phyloP scores from a whole-genome alignment of 805 yeast genomes.

The Lachancea waltii region DNA sequence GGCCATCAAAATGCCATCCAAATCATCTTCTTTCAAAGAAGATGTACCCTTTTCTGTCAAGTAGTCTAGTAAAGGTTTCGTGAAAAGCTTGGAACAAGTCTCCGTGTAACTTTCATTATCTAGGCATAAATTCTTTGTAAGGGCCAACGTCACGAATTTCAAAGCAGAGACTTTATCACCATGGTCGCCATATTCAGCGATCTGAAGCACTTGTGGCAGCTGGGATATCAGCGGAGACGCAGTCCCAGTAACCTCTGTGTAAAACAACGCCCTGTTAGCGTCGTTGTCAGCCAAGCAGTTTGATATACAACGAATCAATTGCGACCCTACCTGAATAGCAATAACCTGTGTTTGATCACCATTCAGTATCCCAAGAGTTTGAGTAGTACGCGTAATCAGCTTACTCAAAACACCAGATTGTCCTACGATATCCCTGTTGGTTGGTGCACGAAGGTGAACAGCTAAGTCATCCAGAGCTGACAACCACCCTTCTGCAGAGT shows the following conservation, averaged over 20 bases:
- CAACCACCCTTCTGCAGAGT: slow-evolving; percentile 16
- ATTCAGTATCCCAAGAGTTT: slow-evolving; percentile 4
- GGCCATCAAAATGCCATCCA: slow-evolving; percentile 3
- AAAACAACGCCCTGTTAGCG: slow-evolving; percentile 20
- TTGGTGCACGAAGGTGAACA: slow-evolving; percentile 24
- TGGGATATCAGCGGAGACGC: too few relatives aligned
- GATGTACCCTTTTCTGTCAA: slow-evolving; percentile 2
- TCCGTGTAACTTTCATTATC: slow-evolving; percentile 18
- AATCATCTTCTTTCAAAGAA: not conserved
- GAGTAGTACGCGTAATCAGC: slow-evolving; percentile 16
- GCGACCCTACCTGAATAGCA: too few relatives aligned
- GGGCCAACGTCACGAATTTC: slow-evolving; percentile 22
- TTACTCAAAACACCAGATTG: slow-evolving; percentile 23
- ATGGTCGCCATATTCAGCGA: slow-evolving; percentile 2
- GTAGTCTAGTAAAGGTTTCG: slow-evolving; percentile 15
- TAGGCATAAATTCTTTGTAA: slow-evolving; percentile 26
- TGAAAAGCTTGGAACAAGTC: slow-evolving; percentile 13
- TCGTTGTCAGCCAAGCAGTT: slow-evolving; percentile 31
- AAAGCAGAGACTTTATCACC: slow-evolving; percentile 9
- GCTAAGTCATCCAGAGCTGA: slow-evolving; percentile 29
- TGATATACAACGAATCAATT: slow-evolving; percentile 30
- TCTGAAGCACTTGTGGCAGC: too few relatives aligned
- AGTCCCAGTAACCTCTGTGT: not conserved
- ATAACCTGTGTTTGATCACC: too few relatives aligned
- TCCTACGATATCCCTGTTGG: slow-evolving; percentile 27